Base-by-base conservation (phyloP, 1,284 basidiomycete genomes). In the Leccinum pallidistipes region DNA sequence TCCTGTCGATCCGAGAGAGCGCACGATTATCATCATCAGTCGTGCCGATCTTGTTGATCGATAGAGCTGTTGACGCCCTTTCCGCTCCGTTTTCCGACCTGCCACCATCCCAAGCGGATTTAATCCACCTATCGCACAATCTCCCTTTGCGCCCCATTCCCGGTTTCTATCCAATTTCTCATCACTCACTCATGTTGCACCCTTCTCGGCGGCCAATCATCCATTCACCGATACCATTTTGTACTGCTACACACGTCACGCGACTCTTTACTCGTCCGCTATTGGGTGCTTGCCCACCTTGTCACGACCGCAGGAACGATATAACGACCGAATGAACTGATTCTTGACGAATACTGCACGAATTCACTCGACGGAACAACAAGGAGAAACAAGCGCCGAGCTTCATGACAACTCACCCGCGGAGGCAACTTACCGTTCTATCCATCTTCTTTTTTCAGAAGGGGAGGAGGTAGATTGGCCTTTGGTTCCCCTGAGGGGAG, bases 301-400 rank as follows among this genome's bases (percentile, higher is more conserved):
- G 71, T 69, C 65, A 75, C 74, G 69, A 73, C 77, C 75, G 76
- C 74, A 74, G 74, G 70, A 70, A 79, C 72, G 77, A 78, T 60
- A 60, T 65, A 74, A 77, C 66, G 68, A 77, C 65, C 64, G 68
- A 76, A 63, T 64, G 73, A 72, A 74, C 60, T 56, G 74, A 80
- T 81, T 81, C 78, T 82, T 80, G 79, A 83, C 74, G 80, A 83
- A 79, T 70, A 66, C 60, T 69, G 63, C 62, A 76, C 66, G 74
- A 76, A 69, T 62, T 67, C 68, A 68, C 62, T 65, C 67, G 60
- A 68, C 65, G 62, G 67, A 71, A 63, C 49, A 63, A 64, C 69
- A 68, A 70, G 69, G 69, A 58, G 56, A 58, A 55, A 57, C 60
- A 60, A 54, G 29, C 58, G 59, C 68, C 69, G 58, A 71, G 62